Evolutionary conservation across 2,329 filamentous ascomycete genomes (phyloP), one percentile per base, ranked within the genome.

Genomic region (Reticulascus tulasneorum): DNA sequence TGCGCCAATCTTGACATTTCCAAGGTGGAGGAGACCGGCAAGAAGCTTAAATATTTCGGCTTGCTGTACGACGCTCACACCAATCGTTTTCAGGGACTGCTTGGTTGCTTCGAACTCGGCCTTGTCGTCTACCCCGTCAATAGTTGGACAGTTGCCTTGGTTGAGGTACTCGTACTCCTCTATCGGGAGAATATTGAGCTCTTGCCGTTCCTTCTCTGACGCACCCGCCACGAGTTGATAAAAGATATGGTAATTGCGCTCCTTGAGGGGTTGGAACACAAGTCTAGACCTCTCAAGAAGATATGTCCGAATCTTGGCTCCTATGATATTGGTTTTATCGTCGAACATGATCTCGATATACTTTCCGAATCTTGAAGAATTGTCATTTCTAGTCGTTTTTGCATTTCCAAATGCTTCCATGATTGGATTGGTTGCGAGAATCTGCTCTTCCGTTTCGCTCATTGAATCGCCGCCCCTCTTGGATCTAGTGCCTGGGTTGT

Each of bases 341-440:
- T 97, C 90, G 63, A 98, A 98, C 88, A 97, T 91, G 59, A 98
- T 98, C 69, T 98, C 93, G 53, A 98, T 97, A 63, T 98, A 98
- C 73, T 98, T 98, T 62, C 93, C 93, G 64, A 98, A 98, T 55
- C 93, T 81, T 26, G 93, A 98, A 28, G 93, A 98, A 67, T 98
- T 98, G 67, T 98, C 93, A 68, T 98, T 98, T 60, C 93, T 79
- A 9, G 93, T 98, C n/a, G 93, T 98, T 70, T 98, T 98, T 36
- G 93, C 93, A 69, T 98, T 98, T 60, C 93, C 93, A 58, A 98
- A 98, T 22, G 93, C 91, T 77, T 98, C 93, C 93, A 98, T 98
- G 60, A 98, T 95, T 24, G 93, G 93, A 61, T 98, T 98, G 35
- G 93, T 98, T 20, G 93, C 93, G 49, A 98, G 70, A 57, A 98